phyloP scores from a whole-genome alignment of 495 filamentous ascomycete genomes.

The Hypoxylon fragiforme region DNA sequence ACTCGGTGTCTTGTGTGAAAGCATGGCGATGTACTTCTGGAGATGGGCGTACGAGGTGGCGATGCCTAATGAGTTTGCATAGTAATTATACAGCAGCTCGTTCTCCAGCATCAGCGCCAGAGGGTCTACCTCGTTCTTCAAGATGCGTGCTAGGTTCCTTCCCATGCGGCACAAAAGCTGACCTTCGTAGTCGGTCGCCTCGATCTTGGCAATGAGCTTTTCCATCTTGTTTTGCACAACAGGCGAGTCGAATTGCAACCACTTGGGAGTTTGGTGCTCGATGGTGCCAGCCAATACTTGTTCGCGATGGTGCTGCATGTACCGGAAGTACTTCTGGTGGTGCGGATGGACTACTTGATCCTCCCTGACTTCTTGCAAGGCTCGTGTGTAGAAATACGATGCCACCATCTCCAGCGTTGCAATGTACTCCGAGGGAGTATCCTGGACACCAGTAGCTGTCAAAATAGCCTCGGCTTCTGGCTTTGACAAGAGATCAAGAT shows the following conservation, averaged over 20 bases:
- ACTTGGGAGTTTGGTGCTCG: not conserved
- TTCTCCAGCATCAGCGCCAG: constrained; percentile 39
- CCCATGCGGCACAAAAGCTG: constrained; percentile 39
- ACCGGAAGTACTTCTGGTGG: constrained; percentile 4
- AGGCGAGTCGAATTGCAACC: not conserved
- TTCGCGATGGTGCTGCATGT: constrained; percentile 3
- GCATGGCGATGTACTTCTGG: not conserved
- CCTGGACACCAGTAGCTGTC: not conserved
- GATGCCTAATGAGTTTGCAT: constrained; percentile 35
- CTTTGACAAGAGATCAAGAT: not conserved
- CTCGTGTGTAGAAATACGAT: not conserved
- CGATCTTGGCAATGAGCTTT: constrained; percentile 1
- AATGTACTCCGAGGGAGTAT: not conserved
- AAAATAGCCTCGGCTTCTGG: not conserved
- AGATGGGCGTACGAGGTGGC: constrained; percentile 49
- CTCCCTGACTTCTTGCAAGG: not conserved
- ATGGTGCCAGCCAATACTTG: not conserved
- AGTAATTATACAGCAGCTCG: constrained; percentile 34
- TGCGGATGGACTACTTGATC: not conserved
- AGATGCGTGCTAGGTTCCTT: constrained; percentile 22
- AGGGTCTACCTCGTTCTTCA: constrained; percentile 27
- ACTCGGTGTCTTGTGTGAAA: constrained; percentile 43
- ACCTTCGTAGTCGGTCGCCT: constrained; percentile 22
- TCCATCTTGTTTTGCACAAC: not conserved
- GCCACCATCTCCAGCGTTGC: not conserved